These are phyloP conservation scores for Boletus barrowsii DNA, from an alignment of 768 basidiomycete genomes.

Conservation along the genomic window DNA sequence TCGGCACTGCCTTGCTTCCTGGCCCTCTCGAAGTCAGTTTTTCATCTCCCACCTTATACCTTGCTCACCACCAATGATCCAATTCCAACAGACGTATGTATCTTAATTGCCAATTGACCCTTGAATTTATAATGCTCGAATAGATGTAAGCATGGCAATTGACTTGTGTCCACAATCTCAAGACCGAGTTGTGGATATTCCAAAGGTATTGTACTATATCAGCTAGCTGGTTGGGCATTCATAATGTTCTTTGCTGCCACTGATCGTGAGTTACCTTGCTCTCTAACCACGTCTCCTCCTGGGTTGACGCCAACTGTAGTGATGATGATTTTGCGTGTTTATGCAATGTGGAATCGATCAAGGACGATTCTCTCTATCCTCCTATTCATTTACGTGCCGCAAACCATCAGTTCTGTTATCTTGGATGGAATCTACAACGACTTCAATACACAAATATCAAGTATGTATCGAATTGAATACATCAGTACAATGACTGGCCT, in stretches of 20 bases:
- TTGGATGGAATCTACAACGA: not conserved
- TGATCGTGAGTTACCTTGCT: not conserved
- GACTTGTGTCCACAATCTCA: no score
- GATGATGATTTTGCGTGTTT: not conserved
- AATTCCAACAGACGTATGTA: no score
- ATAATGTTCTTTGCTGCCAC: not conserved
- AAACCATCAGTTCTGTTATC: no score
- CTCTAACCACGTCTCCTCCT: not conserved
- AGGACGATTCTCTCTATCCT: not conserved
- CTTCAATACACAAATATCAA: not conserved
- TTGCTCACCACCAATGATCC: no score
- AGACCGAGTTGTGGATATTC: no score
- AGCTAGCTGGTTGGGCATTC: not conserved
- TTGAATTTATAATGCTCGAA: no score
- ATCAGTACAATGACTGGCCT: no score
- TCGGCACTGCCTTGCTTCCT: not conserved
- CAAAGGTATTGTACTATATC: not conserved
- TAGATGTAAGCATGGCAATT: not conserved
- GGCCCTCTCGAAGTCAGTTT: not conserved
- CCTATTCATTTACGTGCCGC: not conserved
- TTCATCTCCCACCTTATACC: not conserved
- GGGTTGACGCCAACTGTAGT: not conserved
- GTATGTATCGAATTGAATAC: not conserved
- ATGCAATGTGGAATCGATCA: not conserved
- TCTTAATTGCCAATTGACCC: no score